Evolutionary conservation across 495 filamentous ascomycete genomes (phyloP).

Genomic region (Neurospora discreta): DNA sequence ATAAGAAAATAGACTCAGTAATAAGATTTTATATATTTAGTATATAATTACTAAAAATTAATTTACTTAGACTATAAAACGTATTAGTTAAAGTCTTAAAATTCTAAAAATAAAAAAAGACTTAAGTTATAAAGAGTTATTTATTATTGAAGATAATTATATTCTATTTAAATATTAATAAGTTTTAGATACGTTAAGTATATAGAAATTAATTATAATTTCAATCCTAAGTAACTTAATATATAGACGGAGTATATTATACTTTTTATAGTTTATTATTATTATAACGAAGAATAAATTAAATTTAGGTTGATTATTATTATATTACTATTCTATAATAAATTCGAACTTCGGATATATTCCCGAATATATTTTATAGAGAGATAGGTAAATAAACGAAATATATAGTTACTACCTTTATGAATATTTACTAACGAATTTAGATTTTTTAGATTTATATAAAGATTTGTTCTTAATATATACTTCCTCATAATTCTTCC

Average conservation of each 20-base stretch:
- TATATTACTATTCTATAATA: not conserved
- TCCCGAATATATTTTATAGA: not conserved
- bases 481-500: not conserved
- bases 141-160: not conserved
- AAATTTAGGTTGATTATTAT: not conserved
- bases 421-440: not conserved
- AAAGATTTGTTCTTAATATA: not conserved
- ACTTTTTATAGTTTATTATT: not conserved
- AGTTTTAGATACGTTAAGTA: not conserved
- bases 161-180: not conserved
- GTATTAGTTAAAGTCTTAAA: not conserved
- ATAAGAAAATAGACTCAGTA: not conserved
- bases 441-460: not conserved
- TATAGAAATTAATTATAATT: not conserved
- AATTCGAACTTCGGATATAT: not conserved
- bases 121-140: not conserved
- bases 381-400: not conserved
- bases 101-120: not conserved
- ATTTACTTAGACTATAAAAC: not conserved
- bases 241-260: not conserved
- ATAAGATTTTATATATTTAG: not conserved
- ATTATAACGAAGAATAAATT: not conserved
- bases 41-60: not conserved
- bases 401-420: not conserved
- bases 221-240: not conserved